phyloP scores from a whole-genome alignment of 2,329 filamentous ascomycete genomes.

The Talaromyces marneffei region DNA sequence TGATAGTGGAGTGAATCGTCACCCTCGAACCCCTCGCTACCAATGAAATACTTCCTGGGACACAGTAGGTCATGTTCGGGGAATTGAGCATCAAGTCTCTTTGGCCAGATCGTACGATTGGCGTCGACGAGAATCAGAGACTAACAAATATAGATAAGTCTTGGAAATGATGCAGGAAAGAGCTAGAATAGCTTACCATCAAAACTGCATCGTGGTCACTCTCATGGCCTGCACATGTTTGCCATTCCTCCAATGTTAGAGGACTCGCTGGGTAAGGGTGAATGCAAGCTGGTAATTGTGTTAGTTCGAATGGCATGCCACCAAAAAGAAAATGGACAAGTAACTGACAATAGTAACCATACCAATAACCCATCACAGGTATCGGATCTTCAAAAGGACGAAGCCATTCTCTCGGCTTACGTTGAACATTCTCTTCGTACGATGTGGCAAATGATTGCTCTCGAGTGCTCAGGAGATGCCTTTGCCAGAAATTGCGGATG shows the following conservation, averaged over 20 bases:
- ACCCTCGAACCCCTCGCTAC: conserved; percentile 18
- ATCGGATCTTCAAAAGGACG: conserved; percentile 3
- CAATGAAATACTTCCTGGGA: conserved; percentile 23
- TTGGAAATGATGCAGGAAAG: background rate
- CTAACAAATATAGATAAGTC: background rate
- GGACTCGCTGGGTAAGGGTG: conserved; percentile 28
- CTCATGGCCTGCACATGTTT: conserved; percentile 32
- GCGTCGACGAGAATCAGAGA: conserved; percentile 4
- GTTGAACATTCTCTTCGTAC: conserved; percentile 17
- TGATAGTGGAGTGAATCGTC: conserved; percentile 14
- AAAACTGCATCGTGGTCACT: conserved; percentile 12
- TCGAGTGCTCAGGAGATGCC: conserved; percentile 29
- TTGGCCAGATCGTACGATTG: conserved; percentile 25
- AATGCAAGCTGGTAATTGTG: conserved; percentile 27
- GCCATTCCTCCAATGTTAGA: conserved; percentile 23
- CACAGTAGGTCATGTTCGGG: conserved; percentile 12
- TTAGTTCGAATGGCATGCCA: background rate
- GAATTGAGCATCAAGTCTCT: conserved; percentile 21
- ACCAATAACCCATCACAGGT: conserved; percentile 23
- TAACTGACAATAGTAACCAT: conserved; percentile 32
- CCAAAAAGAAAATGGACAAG: background rate
- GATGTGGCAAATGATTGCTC: conserved; percentile 24
- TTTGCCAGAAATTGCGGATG: conserved; percentile 40
- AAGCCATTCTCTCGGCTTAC: conserved; percentile 21
- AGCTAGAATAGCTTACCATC: background rate